Percentiles rank a stretch among this genome's conserved stretches.
phyloP scores from a whole-genome alignment of 106 monocot species.

The Vanilla planifolia region DNA sequence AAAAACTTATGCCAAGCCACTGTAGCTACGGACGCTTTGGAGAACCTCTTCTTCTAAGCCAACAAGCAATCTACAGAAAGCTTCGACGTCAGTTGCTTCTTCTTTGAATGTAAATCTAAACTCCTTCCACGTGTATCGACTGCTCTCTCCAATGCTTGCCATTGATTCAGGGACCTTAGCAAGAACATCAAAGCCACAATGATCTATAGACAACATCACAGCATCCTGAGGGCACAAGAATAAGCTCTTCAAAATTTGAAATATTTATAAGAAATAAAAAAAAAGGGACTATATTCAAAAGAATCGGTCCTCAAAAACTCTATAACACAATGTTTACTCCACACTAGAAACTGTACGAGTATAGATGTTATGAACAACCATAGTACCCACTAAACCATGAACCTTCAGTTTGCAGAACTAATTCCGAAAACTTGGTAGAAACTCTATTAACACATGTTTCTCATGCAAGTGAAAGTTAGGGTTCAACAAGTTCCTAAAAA shows the following conservation, averaged over 20 bases:
- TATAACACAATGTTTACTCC: too few relatives aligned
- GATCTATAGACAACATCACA: slow-evolving; percentile 58
- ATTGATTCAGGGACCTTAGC: slow-evolving; percentile 39
- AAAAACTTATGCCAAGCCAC: slow-evolving; percentile 41
- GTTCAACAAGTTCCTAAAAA: too few relatives aligned
- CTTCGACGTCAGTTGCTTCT: slow-evolving; percentile 52
- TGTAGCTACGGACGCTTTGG: slow-evolving; percentile 59
- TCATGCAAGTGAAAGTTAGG: too few relatives aligned
- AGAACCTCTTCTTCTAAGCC: slow-evolving; percentile 81
- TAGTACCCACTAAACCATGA: too few relatives aligned
- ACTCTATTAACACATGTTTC: too few relatives aligned
- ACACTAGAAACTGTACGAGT: too few relatives aligned
- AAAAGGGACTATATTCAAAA: too few relatives aligned
- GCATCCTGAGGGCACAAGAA: slow-evolving; percentile 49
- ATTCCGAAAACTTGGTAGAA: too few relatives aligned
- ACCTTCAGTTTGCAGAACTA: too few relatives aligned
- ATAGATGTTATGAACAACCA: too few relatives aligned
- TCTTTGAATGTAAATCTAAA: slow-evolving; percentile 81
- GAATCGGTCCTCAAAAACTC: too few relatives aligned
- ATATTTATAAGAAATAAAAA: too few relatives aligned
- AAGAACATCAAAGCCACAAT: slow-evolving; percentile 67
- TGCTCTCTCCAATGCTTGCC: not conserved
- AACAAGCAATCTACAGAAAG: slow-evolving; percentile 61
- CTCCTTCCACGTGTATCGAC: slow-evolving; percentile 67
- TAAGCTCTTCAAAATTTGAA: not conserved